Evolutionary conservation across 2,329 filamentous ascomycete species (phyloP).

Genomic region (Tolypocladium sp.): DNA sequence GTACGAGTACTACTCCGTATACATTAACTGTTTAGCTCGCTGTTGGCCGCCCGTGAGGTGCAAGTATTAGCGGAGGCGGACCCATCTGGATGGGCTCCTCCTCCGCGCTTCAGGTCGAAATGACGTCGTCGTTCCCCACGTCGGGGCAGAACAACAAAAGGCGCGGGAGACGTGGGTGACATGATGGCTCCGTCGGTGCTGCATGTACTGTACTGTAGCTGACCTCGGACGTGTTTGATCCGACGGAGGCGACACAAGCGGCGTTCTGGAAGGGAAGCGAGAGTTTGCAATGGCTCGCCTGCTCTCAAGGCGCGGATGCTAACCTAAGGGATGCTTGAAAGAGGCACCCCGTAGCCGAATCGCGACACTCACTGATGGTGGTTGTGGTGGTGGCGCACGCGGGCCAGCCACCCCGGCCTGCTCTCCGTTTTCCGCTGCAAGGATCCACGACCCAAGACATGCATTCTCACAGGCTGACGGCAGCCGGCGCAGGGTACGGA

Average conservation of each 20-base stretch:
- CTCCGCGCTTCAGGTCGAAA: not conserved
- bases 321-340: not conserved
- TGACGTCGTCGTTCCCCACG: constrained; percentile 8
- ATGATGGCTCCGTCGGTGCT: too few relatives aligned
- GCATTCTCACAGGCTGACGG: too few relatives aligned
- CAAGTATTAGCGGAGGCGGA: not conserved
- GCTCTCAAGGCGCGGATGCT: too few relatives aligned
- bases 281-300: too few relatives aligned
- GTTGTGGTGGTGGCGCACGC: not conserved
- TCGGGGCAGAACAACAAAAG: not conserved
- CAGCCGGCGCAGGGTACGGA: too few relatives aligned
- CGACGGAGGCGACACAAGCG: too few relatives aligned
- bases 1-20: too few relatives aligned
- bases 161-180: not conserved
- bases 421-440: too few relatives aligned
- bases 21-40: not conserved
- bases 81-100: not conserved
- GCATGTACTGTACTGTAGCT: too few relatives aligned
- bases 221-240: too few relatives aligned
- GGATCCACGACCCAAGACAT: not conserved
- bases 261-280: too few relatives aligned
- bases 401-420: too few relatives aligned
- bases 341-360: not conserved
- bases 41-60: not conserved
- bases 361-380: not conserved